Evolutionary conservation across 306 rosid species (phyloP).

Genomic region (Sesbania bispinosa): DNA sequence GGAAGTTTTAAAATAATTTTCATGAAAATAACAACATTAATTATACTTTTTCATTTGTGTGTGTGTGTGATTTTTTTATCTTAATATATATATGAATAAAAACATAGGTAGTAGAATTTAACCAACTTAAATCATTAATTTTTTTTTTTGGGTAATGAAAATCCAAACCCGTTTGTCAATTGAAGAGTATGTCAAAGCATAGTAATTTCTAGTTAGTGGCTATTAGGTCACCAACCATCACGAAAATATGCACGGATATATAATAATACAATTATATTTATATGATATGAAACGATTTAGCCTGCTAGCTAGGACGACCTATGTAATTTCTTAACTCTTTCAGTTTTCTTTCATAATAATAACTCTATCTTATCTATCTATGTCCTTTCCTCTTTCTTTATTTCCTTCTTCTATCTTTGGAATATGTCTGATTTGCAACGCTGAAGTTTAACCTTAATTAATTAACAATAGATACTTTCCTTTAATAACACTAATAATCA

Average conservation of each 20-base stretch:
- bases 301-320: neutral
- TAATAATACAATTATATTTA: neutral
- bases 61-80: too few species aligned
- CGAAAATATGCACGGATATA: neutral
- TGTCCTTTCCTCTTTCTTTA: neutral
- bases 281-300: neutral
- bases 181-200: too few species aligned
- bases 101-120: too few species aligned
- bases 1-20: too few species aligned
- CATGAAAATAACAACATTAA: too few species aligned
- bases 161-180: too few species aligned
- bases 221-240: conserved; percentile 10
- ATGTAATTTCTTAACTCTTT: neutral
- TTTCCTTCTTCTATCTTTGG: neutral
- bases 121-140: too few species aligned
- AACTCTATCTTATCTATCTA: neutral
- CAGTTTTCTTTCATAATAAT: neutral
- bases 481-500: too few species aligned
- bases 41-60: too few species aligned
- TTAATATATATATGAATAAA: too few species aligned
- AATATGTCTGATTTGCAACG: neutral
- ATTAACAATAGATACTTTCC: neutral
- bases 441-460: neutral
- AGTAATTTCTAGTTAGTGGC: neutral
- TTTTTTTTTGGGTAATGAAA: too few species aligned